Conservation (phyloP, 257 asterid species). For the Eucommia ulmoides region DNA sequence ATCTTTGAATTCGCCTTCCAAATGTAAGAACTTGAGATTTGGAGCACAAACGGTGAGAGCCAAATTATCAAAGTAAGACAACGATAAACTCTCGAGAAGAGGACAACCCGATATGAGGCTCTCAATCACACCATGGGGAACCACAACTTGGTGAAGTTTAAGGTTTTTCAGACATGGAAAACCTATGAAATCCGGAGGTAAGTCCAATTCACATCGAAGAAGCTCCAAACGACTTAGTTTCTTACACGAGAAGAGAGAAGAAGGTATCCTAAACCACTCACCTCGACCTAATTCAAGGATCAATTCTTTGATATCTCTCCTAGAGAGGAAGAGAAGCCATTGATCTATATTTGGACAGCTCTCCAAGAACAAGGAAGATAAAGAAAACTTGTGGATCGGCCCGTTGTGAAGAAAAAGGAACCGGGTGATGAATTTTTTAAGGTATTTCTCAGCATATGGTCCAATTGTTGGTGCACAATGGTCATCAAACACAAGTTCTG, state of each 20-base stretch:
- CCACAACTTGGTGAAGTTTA: constrained; percentile 56
- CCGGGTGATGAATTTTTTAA: constrained; percentile 48
- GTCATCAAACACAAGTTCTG: constrained; percentile 62
- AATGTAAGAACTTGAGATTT: constrained; percentile 55
- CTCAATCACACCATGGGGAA: constrained; percentile 57
- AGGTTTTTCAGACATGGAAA: constrained; percentile 53
- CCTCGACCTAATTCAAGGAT: constrained; percentile 60
- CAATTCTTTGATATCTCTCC: constrained; percentile 63
- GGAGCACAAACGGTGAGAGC: constrained; percentile 70
- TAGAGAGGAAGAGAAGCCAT: constrained; percentile 78
- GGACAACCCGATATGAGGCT: constrained; percentile 75
- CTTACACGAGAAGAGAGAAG: constrained; percentile 50
- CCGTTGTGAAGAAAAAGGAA: constrained; percentile 75
- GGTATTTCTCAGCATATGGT: constrained; percentile 22
- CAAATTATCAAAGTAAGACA: constrained; percentile 61
- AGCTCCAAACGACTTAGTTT: constrained; percentile 61
- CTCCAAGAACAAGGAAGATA: constrained; percentile 35
- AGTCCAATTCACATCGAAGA: constrained; percentile 57
- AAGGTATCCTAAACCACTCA: constrained; percentile 76
- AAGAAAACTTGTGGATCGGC: constrained; percentile 63
- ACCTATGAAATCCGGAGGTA: constrained; percentile 62
- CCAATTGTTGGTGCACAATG: constrained; percentile 29
- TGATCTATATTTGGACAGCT: constrained; percentile 58
- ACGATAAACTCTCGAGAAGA: constrained; percentile 57
- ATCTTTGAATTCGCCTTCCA: constrained; percentile 92